Evolutionary conservation across 805 yeast species (phyloP).

Genomic region (Wickerhamiella spandovensis): DNA sequence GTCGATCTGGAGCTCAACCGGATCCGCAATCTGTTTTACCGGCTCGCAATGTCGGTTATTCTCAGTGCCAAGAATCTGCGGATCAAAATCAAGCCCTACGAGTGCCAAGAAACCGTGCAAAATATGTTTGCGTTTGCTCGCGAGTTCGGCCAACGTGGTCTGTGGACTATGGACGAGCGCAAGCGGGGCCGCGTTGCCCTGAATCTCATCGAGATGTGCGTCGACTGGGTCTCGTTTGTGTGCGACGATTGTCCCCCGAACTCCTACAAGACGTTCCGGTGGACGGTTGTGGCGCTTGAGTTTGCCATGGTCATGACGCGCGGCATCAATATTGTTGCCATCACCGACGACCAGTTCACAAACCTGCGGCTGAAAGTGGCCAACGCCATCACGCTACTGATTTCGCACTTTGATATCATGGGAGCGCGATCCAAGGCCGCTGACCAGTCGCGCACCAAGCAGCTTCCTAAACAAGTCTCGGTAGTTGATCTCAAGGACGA

Average conservation of each 20-base stretch:
- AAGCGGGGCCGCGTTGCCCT: conserved; percentile 56
- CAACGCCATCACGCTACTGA: conserved; percentile 82
- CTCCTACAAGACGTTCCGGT: conserved; percentile 78
- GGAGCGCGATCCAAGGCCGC: conserved; percentile 80
- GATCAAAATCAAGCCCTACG: conserved; percentile 43
- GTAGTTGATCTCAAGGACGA: conserved; percentile 38
- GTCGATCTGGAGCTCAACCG: conserved; percentile 62
- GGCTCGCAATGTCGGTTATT: conserved; percentile 51
- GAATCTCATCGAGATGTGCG: conserved; percentile 58
- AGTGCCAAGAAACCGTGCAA: conserved; percentile 66
- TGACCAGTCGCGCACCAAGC: conserved; percentile 30
- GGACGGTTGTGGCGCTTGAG: conserved; percentile 94
- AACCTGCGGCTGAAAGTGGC: conserved; percentile 71
- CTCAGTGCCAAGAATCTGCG: conserved; percentile 41
- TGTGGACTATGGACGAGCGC: conserved; percentile 48
- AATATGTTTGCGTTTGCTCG: conserved; percentile 63
- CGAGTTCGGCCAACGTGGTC: conserved; percentile 65
- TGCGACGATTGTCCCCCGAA: conserved; percentile 93
- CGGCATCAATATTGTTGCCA: conserved; percentile 74
- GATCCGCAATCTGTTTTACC: conserved; percentile 52
- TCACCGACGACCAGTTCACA: conserved; percentile 64
- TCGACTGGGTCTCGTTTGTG: conserved; percentile 85
- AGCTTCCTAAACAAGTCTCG: not conserved
- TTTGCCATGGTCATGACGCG: conserved; percentile 90
- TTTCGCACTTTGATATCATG: conserved; percentile 95